These are phyloP conservation scores for Trametes versicolor DNA, from an alignment of 1,284 basidiomycete genomes.

Conservation along the genomic window DNA sequence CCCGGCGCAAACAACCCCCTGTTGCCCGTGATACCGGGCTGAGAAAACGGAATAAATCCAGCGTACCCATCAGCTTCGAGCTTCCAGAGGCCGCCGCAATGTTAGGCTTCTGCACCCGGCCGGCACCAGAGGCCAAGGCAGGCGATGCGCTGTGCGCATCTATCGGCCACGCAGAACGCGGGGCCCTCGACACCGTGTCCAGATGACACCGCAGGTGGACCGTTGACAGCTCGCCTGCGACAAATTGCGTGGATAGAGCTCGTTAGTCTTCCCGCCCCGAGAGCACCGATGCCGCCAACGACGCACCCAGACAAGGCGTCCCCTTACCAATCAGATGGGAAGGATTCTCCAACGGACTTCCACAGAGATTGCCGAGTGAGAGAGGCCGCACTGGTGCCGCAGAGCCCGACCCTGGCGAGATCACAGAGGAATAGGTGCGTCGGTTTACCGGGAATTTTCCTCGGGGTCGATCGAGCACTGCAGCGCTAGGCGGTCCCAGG, in stretches of 20 bases:
- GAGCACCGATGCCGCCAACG: conserved; percentile 4
- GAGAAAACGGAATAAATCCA: neutral
- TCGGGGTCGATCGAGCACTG: neutral
- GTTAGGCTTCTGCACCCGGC: neutral
- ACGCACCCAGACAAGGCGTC: conserved; percentile 13
- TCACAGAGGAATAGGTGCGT: neutral
- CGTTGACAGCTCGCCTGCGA: neutral
- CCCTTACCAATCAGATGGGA: conserved; percentile 26
- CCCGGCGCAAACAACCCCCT: conserved; percentile 5
- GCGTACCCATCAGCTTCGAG: conserved; percentile 18
- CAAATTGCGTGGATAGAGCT: neutral
- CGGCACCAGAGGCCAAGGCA: neutral
- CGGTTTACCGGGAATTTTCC: conserved; percentile 9
- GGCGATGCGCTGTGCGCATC: conserved; percentile 1
- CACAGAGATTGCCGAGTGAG: conserved; percentile 30
- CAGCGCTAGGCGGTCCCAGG: neutral
- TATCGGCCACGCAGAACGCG: conserved; percentile 4
- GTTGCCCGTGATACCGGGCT: neutral
- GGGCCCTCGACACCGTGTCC: conserved; percentile 4
- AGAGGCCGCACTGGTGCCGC: conserved; percentile 29
- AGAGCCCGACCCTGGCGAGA: conserved; percentile 9
- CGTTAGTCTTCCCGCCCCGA: neutral
- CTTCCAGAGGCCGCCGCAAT: conserved; percentile 6
- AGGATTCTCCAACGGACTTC: conserved; percentile 20
- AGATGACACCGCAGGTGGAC: conserved; percentile 6